A percentile compares a stretch with the other conserved stretches of the same genome.
phyloP scores from a whole-genome alignment of 2,329 filamentous ascomycete genomes.

The Lachnellula occidentalis region DNA sequence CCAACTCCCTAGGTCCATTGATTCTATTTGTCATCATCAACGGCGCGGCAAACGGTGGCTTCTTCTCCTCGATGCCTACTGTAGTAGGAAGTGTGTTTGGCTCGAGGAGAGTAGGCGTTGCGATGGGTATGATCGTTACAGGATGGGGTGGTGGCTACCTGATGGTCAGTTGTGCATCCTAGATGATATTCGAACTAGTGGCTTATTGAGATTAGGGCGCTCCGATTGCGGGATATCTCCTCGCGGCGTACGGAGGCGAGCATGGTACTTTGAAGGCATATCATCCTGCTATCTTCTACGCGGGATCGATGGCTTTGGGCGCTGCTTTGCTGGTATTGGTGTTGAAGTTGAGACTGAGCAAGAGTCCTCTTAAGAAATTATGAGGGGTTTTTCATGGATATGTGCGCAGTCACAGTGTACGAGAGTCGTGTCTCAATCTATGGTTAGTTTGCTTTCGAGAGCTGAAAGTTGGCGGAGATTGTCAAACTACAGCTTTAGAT shows the following conservation, averaged over 20 bases:
- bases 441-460: too few relatives aligned
- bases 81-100: constrained; percentile 56
- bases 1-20: constrained; percentile 47
- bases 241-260: constrained; percentile 49
- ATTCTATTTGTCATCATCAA: constrained; percentile 54
- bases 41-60: constrained; percentile 55
- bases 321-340: constrained; percentile 39
- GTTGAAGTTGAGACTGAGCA: constrained; percentile 40
- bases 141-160: constrained; percentile 58
- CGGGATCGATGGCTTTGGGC: constrained; percentile 46
- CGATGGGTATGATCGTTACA: constrained; percentile 57
- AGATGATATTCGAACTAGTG: background rate
- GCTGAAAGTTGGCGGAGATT: too few relatives aligned
- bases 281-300: constrained; percentile 57
- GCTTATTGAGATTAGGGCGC: constrained; percentile 36
- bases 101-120: constrained; percentile 46
- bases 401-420: background rate
- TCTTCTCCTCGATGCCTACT: constrained; percentile 60
- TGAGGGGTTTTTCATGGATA: constrained; percentile 7
- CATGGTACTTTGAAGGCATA: constrained; percentile 46
- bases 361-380: constrained; percentile 33
- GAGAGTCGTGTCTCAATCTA: background rate
- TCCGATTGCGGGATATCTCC: constrained; percentile 55
- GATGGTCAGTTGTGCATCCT: constrained; percentile 38
- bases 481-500: too few relatives aligned